Conservation (phyloP, 306 rosid genomes). For the Betula pendula region DNA sequence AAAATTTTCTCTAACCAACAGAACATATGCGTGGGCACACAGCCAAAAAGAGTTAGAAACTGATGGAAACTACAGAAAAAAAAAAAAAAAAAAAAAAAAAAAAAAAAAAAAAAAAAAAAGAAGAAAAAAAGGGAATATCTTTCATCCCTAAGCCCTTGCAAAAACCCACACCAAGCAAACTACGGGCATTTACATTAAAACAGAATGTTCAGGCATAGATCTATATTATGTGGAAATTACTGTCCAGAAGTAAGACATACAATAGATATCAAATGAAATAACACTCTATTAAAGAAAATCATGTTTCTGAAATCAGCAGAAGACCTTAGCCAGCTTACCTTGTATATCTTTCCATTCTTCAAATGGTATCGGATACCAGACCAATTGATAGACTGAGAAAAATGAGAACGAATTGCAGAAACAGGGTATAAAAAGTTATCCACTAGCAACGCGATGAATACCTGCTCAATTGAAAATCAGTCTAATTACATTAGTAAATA, state of each 20-base stretch:
- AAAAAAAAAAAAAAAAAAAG: too few species aligned
- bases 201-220: not conserved
- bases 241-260: not conserved
- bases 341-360: constrained; percentile 78
- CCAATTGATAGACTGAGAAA: constrained; percentile 91
- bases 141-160: not conserved
- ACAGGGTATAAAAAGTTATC: constrained; percentile 87
- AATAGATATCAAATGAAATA: constrained; percentile 1
- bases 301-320: constrained; percentile 18
- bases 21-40: not conserved
- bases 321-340: constrained; percentile 51
- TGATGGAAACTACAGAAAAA: not conserved
- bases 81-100: too few species aligned
- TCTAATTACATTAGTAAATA: constrained; percentile 29
- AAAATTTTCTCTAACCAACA: not conserved
- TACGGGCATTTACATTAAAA: not conserved
- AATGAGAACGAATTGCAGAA: constrained; percentile 88
- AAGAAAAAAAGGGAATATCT: not conserved
- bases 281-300: constrained; percentile 4
- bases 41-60: not conserved
- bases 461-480: constrained; percentile 51
- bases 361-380: constrained; percentile 87
- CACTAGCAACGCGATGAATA: constrained; percentile 87
- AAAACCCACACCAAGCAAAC: not conserved
- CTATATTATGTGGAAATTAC: not conserved